These are phyloP conservation scores for Aspergillus sp. DNA, from an alignment of 2,329 filamentous ascomycete genomes.

Conservation along the genomic window DNA sequence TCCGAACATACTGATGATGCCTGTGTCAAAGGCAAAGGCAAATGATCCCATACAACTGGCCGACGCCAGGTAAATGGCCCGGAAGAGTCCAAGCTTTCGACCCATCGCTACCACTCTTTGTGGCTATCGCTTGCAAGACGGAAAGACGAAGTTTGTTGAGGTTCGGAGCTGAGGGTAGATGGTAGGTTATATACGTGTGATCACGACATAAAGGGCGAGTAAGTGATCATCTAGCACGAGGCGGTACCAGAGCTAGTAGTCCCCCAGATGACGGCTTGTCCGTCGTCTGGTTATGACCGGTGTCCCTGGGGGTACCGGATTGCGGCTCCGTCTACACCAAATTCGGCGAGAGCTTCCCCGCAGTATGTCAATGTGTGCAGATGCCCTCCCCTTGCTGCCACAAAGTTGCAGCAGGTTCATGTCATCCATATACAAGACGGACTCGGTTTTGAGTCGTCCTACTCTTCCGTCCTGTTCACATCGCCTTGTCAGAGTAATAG, in stretches of 20 bases:
- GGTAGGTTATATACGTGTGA: not conserved
- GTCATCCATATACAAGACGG: not conserved
- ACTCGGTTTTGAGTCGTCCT: not conserved
- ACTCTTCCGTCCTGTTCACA: not conserved
- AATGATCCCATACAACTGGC: constrained; percentile 46
- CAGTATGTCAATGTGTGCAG: not conserved
- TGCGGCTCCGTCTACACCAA: not conserved
- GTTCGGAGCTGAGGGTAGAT: not conserved
- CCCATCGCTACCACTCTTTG: constrained; percentile 28
- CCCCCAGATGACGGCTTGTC: not conserved
- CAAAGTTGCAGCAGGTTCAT: not conserved
- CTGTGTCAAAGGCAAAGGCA: constrained; percentile 46
- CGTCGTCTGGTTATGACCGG: not conserved
- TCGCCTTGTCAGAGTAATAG: not conserved
- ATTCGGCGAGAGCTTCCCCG: not conserved
- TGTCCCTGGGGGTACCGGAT: not conserved
- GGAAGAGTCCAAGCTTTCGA: constrained; percentile 39
- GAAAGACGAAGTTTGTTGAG: not conserved
- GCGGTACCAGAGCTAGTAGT: not conserved
- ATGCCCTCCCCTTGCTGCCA: not conserved
- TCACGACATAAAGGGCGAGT: constrained; percentile 2
- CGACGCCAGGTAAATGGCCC: constrained; percentile 42
- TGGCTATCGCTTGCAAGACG: not conserved
- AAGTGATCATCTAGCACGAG: not conserved
- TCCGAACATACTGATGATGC: constrained; percentile 38